Evolutionary conservation across 768 basidiomycete species (phyloP).

Genomic region (Agaricus subrufescens): DNA sequence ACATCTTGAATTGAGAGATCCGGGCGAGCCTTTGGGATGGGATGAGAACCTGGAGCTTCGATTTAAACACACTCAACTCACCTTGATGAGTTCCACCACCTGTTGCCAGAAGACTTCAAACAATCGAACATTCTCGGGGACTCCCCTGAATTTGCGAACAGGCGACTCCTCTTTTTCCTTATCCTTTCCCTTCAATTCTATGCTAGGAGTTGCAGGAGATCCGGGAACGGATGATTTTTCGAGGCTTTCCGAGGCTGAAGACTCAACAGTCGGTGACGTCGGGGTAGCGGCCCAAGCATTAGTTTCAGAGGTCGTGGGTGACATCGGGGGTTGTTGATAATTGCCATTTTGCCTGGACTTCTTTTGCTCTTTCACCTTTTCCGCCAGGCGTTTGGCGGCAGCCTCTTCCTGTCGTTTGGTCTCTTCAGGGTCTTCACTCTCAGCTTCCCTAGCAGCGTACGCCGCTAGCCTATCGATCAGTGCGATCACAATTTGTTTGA

Average conservation of each 20-base stretch:
- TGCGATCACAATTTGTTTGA: constrained; percentile 97
- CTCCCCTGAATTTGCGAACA: constrained; percentile 86
- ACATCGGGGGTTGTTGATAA: constrained; percentile 29
- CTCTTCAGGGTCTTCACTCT: constrained; percentile 94
- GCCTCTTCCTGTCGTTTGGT: constrained; percentile 91
- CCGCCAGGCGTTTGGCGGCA: constrained; percentile 81
- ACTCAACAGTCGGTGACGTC: constrained; percentile 28
- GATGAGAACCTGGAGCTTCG: neutral
- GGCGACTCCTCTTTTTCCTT: constrained; percentile 55
- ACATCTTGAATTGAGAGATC: constrained; percentile 97
- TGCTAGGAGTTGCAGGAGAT: constrained; percentile 19
- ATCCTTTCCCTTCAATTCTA: constrained; percentile 45
- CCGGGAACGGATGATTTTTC: constrained; percentile 24
- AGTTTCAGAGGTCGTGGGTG: constrained; percentile 29
- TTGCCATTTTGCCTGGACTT: constrained; percentile 52
- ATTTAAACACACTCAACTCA: constrained; percentile 25
- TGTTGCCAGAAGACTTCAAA: constrained; percentile 99
- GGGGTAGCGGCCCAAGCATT: constrained; percentile 39
- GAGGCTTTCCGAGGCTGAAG: constrained; percentile 16
- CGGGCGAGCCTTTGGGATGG: constrained; percentile 71
- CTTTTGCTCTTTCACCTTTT: constrained; percentile 77
- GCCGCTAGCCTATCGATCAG: constrained; percentile 94
- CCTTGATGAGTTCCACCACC: constrained; percentile 96
- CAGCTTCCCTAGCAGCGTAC: constrained; percentile 95
- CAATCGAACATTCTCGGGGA: constrained; percentile 90